Evolutionary conservation across 306 rosid species (phyloP), one percentile per base, ranked within the genome.

Genomic region (Quercus cerris): DNA sequence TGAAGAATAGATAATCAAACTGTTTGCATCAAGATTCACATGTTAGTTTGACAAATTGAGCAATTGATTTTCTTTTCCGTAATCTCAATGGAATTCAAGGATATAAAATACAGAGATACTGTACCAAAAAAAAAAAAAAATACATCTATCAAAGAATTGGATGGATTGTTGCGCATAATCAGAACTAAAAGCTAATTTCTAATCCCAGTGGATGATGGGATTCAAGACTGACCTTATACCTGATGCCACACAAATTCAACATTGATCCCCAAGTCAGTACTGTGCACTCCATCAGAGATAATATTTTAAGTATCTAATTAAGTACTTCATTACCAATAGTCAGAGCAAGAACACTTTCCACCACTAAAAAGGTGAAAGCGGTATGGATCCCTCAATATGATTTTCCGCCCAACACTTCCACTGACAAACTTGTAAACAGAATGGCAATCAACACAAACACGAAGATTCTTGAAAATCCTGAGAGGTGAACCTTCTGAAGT

Each of bases 391-490:
- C 99, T 85, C 77, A 93, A 73, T 83, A 88, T 78, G 82, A 94
- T 87, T 84, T 87, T 91, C 88, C 89, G 83, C 18, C 87, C 86
- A 61, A 89, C 84, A 69, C 73, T 86, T 81, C 87, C 70, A 82
- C 95, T 90, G 46, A 83, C 93, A 82, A 84, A 86, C 85, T 91
- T 91, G 87, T 85, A 92, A 79, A 93, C 92, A 80, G 97, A 88
- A 87, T 94, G 99, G 64, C 99, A 92, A 83, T 94, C 99, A 52
- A 94, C 97, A 80, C 98, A 94, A 55, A 94, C 94, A 69, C 97
- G 97, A 55, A 94, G 90, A 83, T 94, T 94, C 90, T 94, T 94
- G 82, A 91, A 94, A 72, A 94, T 85, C 83, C 88, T 88, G 61
- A 94, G 61, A 22, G 93, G 84, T 13, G 90, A 84, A 77, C 90